Base-by-base conservation (phyloP, 306 rosid species). In the Casuarina glauca region DNA sequence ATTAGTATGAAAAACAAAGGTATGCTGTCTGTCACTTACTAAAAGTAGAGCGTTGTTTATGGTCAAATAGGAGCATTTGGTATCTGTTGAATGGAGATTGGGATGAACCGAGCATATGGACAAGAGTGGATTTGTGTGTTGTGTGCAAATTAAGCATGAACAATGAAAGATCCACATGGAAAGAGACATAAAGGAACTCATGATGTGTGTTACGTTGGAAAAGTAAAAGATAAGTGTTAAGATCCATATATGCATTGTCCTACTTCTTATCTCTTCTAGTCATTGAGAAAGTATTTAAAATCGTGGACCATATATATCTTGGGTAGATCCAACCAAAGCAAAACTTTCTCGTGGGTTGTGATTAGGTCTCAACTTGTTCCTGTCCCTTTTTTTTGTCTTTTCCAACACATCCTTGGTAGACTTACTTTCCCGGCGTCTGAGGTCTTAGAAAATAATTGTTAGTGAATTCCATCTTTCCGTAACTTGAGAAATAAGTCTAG, bases 131-230 rank as follows among this genome's bases (percentile, higher is more conserved):
- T 67, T 63, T 67, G 71, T 67, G 71, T 67, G 49, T 63, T 67
- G 71, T 67, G 71, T 67, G 49, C 71, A 67, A 67, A 67, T 67
- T 67, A 67, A 67, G 71, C 71, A 66, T 66, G 13, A 8, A 66
- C 35, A 41, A 66, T 16, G 48, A 66, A 66, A 66, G 49, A 66
- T 39, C 5, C 38, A 66, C 50, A 66, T 36, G 48, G 71, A 42
- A n/a, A 66, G 71, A 50, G 71, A 41, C 71, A 42, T n/a, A 66
- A 66, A 66, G 49, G 10, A 43, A 66, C 3, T 1, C 5, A 17
- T 41, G 15, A 66, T 43, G 70, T 41, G 70, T 63, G 45, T 62
- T 62, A 35, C 38, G 45, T 6, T 63, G 69, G 26, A 63, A n/a
- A 38, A 63, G 5, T 58, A 57, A 6, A 32, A 20, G 64, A 19